Evolutionary conservation across 2,329 filamentous ascomycete genomes (phyloP), one percentile per base, ranked within the genome.

Genomic region (Calonectria pteridis): DNA sequence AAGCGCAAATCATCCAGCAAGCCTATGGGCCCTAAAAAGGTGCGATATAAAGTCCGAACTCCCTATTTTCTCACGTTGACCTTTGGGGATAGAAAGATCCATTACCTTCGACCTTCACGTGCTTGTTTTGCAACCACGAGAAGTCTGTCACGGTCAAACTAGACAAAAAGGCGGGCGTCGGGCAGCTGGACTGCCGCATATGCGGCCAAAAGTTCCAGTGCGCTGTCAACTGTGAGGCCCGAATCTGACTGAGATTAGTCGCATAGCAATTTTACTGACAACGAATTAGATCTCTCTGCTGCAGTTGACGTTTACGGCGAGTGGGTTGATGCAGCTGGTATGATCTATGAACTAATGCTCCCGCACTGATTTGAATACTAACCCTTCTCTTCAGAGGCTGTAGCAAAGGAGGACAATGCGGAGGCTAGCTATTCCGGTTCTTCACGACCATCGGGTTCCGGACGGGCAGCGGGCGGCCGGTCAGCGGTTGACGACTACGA

Each of bases 51-150:
- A 55, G 28, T 43, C 11, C 33, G 13, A 26, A 51, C 62, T 49
- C 35, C 69, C 59, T 63, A 59, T 64, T 63, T 73, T 31, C 69
- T 70, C 50, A 73, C 53, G 73, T 74, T 79, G 74, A 75, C n/a
- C 35, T n/a, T 58, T 59, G 40, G 66, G 49, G 40, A 73, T 78
- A 94, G 92, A 86, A 90, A 83, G 94, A 96, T 79, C 91, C 92
- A 50, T 89, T 97, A 23, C 90, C 93, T 4, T 96, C 94, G 3
- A 91, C 92, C n/a, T 99, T 99, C 85, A 95, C 96, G 71, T 99
- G 97, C 84, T 92, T 99, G 58, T 99, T 99, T 87, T 99, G 97
- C 89, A 98, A 98, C 84, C 96, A 98, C 86, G 97, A 98, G 83
- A 97, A 95, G 78, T 95, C 96, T 0, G 94, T 99, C 67, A 90